phyloP scores from a whole-genome alignment of 202 grass and related monocot genomes.

The Sporobolus alterniflorus region DNA sequence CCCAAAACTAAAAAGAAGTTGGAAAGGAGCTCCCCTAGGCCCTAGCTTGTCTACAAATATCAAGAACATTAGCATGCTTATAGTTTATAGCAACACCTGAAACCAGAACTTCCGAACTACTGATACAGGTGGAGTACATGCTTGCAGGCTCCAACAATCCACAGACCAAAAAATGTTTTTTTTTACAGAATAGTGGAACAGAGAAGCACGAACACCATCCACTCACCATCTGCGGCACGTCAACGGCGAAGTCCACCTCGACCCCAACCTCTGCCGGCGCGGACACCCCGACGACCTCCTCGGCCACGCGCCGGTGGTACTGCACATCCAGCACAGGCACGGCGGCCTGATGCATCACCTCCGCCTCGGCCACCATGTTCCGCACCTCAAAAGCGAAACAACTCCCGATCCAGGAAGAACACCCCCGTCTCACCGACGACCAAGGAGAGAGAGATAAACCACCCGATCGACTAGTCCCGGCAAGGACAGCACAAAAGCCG shows the following conservation, averaged over 20 bases:
- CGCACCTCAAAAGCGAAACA: neutral
- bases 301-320: constrained; percentile 48
- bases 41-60: constrained; percentile 14
- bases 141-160: neutral
- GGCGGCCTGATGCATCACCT: constrained; percentile 65
- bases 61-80: neutral
- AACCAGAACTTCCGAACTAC: constrained; percentile 6
- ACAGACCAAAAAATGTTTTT: neutral
- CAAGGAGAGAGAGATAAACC: neutral
- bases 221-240: constrained; percentile 58
- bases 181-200: neutral
- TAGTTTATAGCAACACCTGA: neutral
- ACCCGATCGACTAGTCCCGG: constrained; percentile 20
- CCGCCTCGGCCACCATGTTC: constrained; percentile 87
- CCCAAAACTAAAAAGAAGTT: neutral
- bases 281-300: constrained; percentile 52
- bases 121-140: neutral
- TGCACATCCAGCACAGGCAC: constrained; percentile 56
- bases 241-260: constrained; percentile 38
- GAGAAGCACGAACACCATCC: constrained; percentile 1
- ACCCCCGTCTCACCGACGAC: constrained; percentile 16
- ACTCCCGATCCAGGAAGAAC: constrained; percentile 27
- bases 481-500: neutral
- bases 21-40: neutral
- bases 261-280: constrained; percentile 35